A percentile compares a stretch with the other conserved stretches of the same genome.
phyloP scores from a whole-genome alignment of 371 early-diverging fungal species.

The Rhizopus arrhizus region DNA sequence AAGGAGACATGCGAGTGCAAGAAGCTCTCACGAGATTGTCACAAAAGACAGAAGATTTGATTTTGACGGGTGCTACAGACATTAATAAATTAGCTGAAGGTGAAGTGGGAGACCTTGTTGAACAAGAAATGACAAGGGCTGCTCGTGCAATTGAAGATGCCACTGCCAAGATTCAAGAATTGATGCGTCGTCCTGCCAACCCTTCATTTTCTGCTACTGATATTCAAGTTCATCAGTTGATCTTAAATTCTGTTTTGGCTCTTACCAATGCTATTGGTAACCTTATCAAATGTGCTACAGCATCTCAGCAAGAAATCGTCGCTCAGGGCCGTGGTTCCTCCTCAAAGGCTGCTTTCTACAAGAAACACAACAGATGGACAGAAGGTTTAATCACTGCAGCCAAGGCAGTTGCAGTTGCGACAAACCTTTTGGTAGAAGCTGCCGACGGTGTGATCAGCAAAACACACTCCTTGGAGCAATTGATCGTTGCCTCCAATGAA shows the following conservation, averaged over 20 bases:
- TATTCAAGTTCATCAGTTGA: slow-evolving; percentile 88
- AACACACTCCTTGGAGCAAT: slow-evolving; percentile 87
- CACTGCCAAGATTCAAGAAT: slow-evolving; percentile 74
- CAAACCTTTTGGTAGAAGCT: slow-evolving; percentile 88
- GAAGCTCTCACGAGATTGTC: slow-evolving; percentile 72
- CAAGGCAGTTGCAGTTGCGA: slow-evolving; percentile 91
- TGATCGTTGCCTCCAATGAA: slow-evolving; percentile 95
- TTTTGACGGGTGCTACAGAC: slow-evolving; percentile 68
- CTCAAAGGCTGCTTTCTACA: slow-evolving; percentile 93
- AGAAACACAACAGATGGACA: slow-evolving; percentile 98
- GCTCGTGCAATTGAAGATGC: slow-evolving; percentile 93
- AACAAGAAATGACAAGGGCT: slow-evolving; percentile 90
- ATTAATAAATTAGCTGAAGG: slow-evolving; percentile 71
- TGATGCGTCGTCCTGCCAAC: slow-evolving; percentile 77
- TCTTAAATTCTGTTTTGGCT: slow-evolving; percentile 88
- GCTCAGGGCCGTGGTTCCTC: slow-evolving; percentile 86
- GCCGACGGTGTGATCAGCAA: slow-evolving; percentile 95
- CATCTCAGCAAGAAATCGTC: slow-evolving; percentile 95
- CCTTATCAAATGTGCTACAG: slow-evolving; percentile 92
- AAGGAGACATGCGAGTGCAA: slow-evolving; percentile 77
- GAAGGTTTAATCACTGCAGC: slow-evolving; percentile 98
- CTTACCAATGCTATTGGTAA: slow-evolving; percentile 93
- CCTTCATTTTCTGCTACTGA: slow-evolving; percentile 72
- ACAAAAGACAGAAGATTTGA: slow-evolving; percentile 73
- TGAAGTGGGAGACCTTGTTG: slow-evolving; percentile 92